Evolutionary conservation across 2,329 filamentous ascomycete genomes (phyloP).

Genomic region (Aspergillus carbonarius): DNA sequence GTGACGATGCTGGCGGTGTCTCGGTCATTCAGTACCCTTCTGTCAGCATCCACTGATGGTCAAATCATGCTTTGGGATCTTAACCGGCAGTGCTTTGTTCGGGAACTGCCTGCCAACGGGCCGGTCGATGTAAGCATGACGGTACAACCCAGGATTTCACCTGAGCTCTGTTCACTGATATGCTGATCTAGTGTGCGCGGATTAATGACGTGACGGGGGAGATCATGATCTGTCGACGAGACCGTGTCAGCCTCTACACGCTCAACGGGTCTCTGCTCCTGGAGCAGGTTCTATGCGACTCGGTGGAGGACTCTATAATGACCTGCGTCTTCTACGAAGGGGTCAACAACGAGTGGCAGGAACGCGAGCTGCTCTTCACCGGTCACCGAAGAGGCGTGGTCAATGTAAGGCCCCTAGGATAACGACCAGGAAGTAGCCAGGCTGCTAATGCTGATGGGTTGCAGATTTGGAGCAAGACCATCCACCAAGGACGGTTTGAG

Average conservation of each 20-base stretch:
- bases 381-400: constrained; percentile 82
- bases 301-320: constrained; percentile 71
- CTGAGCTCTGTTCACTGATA: neutral
- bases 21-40: constrained; percentile 81
- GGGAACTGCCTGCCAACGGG: constrained; percentile 63
- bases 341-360: constrained; percentile 84
- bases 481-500: constrained; percentile 66
- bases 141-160: too few relatives aligned
- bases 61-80: constrained; percentile 90
- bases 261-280: constrained; percentile 83
- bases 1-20: constrained; percentile 82
- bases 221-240: constrained; percentile 78
- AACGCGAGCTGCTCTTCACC: constrained; percentile 82
- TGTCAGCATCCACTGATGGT: constrained; percentile 80
- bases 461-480: constrained; percentile 58
- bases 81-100: constrained; percentile 83
- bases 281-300: constrained; percentile 74
- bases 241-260: constrained; percentile 74
- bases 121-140: constrained; percentile 45
- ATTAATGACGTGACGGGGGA: constrained; percentile 92
- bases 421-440: neutral
- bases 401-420: constrained; percentile 52
- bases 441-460: constrained; percentile 9
- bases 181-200: constrained; percentile 65
- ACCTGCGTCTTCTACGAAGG: constrained; percentile 93